Evolutionary conservation across 768 basidiomycete species (phyloP), one percentile per base, ranked within the genome.

Genomic region (Mycena indigotica): DNA sequence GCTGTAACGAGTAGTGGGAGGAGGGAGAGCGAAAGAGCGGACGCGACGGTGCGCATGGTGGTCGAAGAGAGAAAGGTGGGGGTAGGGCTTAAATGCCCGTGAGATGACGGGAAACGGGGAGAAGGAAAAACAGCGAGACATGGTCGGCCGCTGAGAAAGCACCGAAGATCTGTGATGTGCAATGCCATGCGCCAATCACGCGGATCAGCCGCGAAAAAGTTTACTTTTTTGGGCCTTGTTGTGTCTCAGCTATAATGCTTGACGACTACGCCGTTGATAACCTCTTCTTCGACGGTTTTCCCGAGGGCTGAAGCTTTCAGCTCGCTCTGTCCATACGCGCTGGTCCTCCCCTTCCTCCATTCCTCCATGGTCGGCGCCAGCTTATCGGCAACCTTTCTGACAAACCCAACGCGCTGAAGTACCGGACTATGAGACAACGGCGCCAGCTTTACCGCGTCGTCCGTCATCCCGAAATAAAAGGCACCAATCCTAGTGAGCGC

Each of bases 381-480:
- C 3, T 60, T 66, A 6, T 79, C 76, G 2, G 73, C 70, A 28
- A 72, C 75, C 2, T 74, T 67, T 2, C 69, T 66, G 16, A 67
- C 61, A 25, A 84, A 71, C 3, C 83, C 82, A 0, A 66, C 69
- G 10, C 73, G 67, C 56, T 82, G 75, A 26, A 86, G 66, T 0
- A 86, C 75, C 0, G 80, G 79, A 60, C 82, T 84, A 26, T 79
- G 72, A 0, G 67, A 49, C 3, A 80, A 63, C 0, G 85, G 84
- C 2, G 69, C 67, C 25, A 87, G 71, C 50, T 69, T 73, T 41
- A 78, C 76, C 26, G 76, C 64, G 64, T 86, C 84, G 58, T 86
- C 79, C 0, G 79, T 69, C 75, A 77, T 72, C 28, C 68, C 69
- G 62, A 87, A 87, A 68, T 86, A 86, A 66, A 86, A 85, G 2